A percentile compares a stretch with the other conserved stretches of the same genome.
Conservation (phyloP, 164 flowering plant genomes). For the Litsea cubeba region DNA sequence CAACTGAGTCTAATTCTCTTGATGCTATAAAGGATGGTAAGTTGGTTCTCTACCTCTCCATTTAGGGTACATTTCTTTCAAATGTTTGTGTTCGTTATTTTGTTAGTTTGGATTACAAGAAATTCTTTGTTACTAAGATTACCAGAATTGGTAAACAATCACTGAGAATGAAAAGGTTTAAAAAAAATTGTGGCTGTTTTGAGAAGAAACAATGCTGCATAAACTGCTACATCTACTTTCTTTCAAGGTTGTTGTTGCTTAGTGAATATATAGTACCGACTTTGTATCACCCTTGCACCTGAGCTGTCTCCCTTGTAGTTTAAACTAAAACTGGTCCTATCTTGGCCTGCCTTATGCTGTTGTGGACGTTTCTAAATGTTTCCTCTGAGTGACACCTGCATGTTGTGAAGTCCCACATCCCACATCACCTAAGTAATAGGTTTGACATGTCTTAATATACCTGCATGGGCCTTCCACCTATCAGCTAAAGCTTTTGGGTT, state of each 20-base stretch:
- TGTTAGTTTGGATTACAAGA: neutral
- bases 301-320: neutral
- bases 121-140: neutral
- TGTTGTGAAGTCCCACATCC: too few relatives aligned
- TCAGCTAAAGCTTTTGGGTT: too few relatives aligned
- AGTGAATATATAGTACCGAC: neutral
- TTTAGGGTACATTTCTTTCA: neutral
- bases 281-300: neutral
- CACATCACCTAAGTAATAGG: too few relatives aligned
- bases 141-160: neutral
- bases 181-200: too few relatives aligned
- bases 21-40: constrained; percentile 50
- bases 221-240: neutral
- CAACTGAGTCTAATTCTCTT: constrained; percentile 30
- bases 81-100: neutral
- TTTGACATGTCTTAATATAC: too few relatives aligned
- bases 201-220: neutral
- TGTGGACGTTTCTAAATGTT: neutral
- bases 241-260: neutral
- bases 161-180: neutral
- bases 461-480: too few relatives aligned
- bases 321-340: neutral
- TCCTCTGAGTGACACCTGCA: too few relatives aligned
- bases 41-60: neutral
- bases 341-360: neutral